Conservation (phyloP, 306 rosid genomes). For the Sophora flavescens region DNA sequence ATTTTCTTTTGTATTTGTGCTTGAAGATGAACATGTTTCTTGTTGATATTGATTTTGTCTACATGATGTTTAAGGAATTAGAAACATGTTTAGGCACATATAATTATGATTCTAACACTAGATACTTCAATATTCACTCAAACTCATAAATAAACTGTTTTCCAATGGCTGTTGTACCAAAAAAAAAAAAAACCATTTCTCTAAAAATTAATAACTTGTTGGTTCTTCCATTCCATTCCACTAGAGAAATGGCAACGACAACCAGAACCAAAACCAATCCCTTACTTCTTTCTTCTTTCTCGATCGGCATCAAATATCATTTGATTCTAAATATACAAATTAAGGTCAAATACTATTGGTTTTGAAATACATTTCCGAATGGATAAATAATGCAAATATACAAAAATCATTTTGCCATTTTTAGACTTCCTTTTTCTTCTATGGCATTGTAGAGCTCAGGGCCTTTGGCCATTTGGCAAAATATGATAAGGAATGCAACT, state of each 20-base stretch:
- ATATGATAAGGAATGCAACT: neutral
- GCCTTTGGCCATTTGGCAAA: constrained; percentile 5
- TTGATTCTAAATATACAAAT: neutral
- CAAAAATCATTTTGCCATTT: neutral
- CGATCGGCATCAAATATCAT: neutral
- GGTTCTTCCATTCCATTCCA: neutral
- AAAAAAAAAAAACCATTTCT: too few relatives aligned
- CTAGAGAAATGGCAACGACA: neutral
- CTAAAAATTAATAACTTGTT: too few relatives aligned
- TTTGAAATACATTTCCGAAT: neutral
- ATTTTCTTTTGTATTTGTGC: too few relatives aligned
- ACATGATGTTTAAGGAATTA: too few relatives aligned
- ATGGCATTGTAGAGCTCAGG: neutral
- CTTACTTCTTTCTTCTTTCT: neutral
- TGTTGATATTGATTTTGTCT: too few relatives aligned
- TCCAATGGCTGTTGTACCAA: too few relatives aligned
- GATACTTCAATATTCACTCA: too few relatives aligned
- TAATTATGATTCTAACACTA: too few relatives aligned
- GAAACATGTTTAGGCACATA: too few relatives aligned
- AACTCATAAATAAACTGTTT: too few relatives aligned
- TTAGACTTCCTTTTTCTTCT: neutral
- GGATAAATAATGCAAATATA: neutral
- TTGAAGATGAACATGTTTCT: too few relatives aligned
- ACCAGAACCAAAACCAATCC: neutral
- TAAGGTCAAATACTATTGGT: neutral